Conservation (phyloP, 192 early-diverging fungal species). For the Entomortierella beljakovae region DNA sequence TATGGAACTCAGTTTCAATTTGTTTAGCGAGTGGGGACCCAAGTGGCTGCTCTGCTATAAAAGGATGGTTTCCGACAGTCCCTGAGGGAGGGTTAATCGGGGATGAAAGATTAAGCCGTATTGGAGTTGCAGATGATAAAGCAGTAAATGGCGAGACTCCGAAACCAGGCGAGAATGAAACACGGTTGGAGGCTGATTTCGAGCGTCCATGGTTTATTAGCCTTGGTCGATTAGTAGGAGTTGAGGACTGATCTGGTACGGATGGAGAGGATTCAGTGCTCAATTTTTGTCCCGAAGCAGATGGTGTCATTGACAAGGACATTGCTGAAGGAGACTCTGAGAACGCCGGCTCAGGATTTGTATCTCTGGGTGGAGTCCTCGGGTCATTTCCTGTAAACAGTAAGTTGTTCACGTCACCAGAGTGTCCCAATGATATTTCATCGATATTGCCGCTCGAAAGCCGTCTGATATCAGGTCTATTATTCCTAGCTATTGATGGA, state of each 20-base stretch:
- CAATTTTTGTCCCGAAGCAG: not conserved
- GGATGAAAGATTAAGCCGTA: constrained; percentile 6
- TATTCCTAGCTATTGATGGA: constrained; percentile 64
- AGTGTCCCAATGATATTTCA: constrained; percentile 53
- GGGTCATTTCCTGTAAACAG: not conserved
- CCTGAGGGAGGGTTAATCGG: not conserved
- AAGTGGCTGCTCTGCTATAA: constrained; percentile 30
- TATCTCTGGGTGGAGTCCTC: not conserved
- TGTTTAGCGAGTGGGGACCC: constrained; percentile 44
- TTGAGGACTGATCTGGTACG: constrained; percentile 10
- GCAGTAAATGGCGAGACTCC: constrained; percentile 12
- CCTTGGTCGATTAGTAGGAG: constrained; percentile 22
- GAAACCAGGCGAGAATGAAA: constrained; percentile 41
- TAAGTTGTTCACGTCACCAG: not conserved
- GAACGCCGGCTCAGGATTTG: not conserved
- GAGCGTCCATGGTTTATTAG: constrained; percentile 47
- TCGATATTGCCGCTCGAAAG: constrained; percentile 72
- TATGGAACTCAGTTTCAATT: constrained; percentile 29
- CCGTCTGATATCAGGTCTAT: constrained; percentile 82
- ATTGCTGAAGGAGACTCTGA: constrained; percentile 8
- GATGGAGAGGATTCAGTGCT: not conserved
- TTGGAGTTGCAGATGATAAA: constrained; percentile 20
- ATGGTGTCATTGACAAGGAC: constrained; percentile 5
- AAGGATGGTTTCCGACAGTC: constrained; percentile 7
- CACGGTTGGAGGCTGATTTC: constrained; percentile 42